Conservation (phyloP, 2,329 filamentous ascomycete genomes). For the Colletotrichum agaves region DNA sequence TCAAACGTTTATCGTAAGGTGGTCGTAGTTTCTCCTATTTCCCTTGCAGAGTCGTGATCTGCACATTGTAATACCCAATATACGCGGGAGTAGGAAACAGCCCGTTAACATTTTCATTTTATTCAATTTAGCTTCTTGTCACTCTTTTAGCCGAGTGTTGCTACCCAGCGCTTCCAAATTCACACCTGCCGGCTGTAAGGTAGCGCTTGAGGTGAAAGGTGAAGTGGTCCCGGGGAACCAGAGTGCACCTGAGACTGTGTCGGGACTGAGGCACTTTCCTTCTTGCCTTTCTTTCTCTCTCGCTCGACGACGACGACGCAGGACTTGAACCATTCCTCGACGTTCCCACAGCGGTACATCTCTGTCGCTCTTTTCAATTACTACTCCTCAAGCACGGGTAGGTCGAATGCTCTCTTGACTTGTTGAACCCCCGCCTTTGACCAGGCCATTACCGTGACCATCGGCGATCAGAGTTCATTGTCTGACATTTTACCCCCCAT, state of each 20-base stretch:
- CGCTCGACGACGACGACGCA: slow-evolving; percentile 13
- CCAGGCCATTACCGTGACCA: background rate
- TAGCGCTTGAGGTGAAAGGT: slow-evolving; percentile 15
- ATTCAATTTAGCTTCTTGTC: slow-evolving; percentile 5
- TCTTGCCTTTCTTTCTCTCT: slow-evolving; percentile 14
- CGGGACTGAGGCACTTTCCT: slow-evolving; percentile 23
- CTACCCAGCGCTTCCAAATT: background rate
- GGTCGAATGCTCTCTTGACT: background rate
- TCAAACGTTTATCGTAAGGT: background rate
- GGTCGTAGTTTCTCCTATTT: slow-evolving; percentile 2
- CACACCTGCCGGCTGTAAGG: slow-evolving; percentile 8
- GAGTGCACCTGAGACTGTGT: slow-evolving; percentile 2
- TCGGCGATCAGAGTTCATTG: slow-evolving; percentile 15
- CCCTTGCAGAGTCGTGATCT: background rate
- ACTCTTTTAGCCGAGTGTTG: slow-evolving; percentile 2
- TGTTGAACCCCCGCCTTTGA: slow-evolving; percentile 8
- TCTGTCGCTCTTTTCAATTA: slow-evolving; percentile 31
- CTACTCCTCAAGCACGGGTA: slow-evolving; percentile 5
- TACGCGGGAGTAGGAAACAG: background rate
- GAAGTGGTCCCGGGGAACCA: slow-evolving; percentile 13
- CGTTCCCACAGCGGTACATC: slow-evolving; percentile 24
- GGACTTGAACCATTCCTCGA: background rate
- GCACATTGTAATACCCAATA: background rate
- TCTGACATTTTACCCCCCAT: slow-evolving; percentile 11
- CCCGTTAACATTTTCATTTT: slow-evolving; percentile 6